Percentiles rank a stretch among this genome's conserved stretches.
These are phyloP conservation scores for Cyclostephanos invisitatus DNA, from an alignment of 108 stramenopile species.

Conservation along the genomic window DNA sequence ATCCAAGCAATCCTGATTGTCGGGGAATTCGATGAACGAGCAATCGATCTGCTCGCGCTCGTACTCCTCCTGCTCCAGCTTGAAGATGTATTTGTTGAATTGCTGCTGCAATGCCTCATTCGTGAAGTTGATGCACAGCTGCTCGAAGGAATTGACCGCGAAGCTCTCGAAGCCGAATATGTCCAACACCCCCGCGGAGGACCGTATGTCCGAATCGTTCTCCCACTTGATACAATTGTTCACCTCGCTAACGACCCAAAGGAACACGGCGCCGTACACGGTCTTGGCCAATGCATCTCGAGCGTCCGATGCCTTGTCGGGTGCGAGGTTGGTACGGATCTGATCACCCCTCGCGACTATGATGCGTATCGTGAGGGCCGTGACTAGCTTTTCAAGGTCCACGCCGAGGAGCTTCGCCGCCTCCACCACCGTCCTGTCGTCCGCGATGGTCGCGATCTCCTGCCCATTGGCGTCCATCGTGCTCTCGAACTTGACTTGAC, in stretches of 20 bases:
- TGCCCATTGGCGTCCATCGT: constrained; percentile 62
- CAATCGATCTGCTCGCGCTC: constrained; percentile 86
- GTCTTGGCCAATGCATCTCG: constrained; percentile 96
- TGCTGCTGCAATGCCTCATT: constrained; percentile 99
- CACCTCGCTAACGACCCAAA: constrained; percentile 87
- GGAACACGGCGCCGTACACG: constrained; percentile 89
- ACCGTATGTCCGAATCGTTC: constrained; percentile 72
- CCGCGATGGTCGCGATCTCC: constrained; percentile 69
- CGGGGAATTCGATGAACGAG: constrained; percentile 92
- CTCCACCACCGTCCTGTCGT: constrained; percentile 61
- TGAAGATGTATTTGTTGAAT: constrained; percentile 99
- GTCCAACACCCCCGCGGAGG: constrained; percentile 95
- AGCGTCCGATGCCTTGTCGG: constrained; percentile 83
- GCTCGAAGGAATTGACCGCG: constrained; percentile 94
- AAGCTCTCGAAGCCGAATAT: constrained; percentile 99
- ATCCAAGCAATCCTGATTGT: constrained; percentile 98
- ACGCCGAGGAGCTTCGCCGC: constrained; percentile 86
- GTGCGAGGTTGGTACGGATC: constrained; percentile 74
- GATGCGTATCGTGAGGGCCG: constrained; percentile 78
- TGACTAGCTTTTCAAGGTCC: constrained; percentile 66
- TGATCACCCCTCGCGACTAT: constrained; percentile 84
- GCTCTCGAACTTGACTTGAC: constrained; percentile 80
- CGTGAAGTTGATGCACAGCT: constrained; percentile 99
- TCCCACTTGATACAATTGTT: constrained; percentile 89
- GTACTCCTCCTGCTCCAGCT: constrained; percentile 98